Evolutionary conservation across 805 yeast genomes (phyloP).

Genomic region (Priceomyces melissophilus): DNA sequence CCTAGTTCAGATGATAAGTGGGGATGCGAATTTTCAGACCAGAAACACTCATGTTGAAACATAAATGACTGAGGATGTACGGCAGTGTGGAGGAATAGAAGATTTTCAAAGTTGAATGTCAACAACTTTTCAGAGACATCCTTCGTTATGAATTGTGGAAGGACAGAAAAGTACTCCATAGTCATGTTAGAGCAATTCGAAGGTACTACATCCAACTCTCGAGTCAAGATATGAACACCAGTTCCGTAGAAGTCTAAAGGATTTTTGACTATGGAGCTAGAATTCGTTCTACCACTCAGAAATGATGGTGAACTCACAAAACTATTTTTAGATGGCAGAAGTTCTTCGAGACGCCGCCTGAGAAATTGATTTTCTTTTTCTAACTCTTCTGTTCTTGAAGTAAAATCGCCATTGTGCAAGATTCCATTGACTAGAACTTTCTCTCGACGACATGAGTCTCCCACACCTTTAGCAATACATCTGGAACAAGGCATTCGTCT

Average conservation of each 20-base stretch:
- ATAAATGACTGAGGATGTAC: conserved; percentile 8
- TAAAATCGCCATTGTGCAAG: conserved; percentile 15
- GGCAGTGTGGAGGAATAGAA: conserved; percentile 14
- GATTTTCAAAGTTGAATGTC: conserved; percentile 12
- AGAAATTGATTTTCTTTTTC: conserved; percentile 15
- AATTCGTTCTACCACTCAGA: neutral
- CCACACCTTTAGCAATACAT: conserved; percentile 20
- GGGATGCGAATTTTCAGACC: conserved; percentile 16
- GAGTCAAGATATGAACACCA: conserved; percentile 14
- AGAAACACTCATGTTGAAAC: conserved; percentile 16
- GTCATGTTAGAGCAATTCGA: conserved; percentile 12
- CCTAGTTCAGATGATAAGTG: conserved; percentile 22
- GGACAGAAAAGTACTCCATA: conserved; percentile 2
- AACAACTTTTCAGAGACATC: conserved; percentile 5
- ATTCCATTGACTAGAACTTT: conserved; percentile 30
- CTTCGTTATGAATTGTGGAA: conserved; percentile 6
- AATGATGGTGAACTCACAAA: no score
- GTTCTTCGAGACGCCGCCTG: neutral
- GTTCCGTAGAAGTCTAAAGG: conserved; percentile 6
- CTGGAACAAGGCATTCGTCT: conserved; percentile 12
- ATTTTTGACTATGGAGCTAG: neutral
- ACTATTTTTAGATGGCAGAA: neutral
- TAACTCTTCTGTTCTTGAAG: conserved; percentile 7
- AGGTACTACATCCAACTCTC: conserved; percentile 11
- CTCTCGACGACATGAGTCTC: conserved; percentile 28